phyloP scores from a whole-genome alignment of 2,329 filamentous ascomycete genomes.

The Aspergillus uvarum region DNA sequence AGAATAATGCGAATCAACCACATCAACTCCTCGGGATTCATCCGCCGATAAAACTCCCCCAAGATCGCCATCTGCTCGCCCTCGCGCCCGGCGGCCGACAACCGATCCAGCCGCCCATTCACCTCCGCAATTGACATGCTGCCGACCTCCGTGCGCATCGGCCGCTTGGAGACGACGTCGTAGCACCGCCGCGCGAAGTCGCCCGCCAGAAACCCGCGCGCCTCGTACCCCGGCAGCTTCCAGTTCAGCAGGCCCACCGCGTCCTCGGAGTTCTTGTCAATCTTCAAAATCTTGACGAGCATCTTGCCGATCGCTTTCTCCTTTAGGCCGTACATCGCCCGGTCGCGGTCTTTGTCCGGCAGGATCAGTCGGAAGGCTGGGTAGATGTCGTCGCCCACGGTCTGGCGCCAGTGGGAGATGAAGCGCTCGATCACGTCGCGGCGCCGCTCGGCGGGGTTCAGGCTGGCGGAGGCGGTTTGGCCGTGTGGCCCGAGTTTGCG shows the following conservation, averaged over 20 bases:
- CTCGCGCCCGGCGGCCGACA: constrained; percentile 75
- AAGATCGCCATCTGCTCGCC: constrained; percentile 81
- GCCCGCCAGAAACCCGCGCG: constrained; percentile 63
- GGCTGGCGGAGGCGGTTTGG: constrained; percentile 39
- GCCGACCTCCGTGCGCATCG: constrained; percentile 70
- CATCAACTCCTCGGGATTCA: constrained; percentile 90
- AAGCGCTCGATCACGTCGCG: constrained; percentile 81
- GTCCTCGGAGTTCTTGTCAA: constrained; percentile 87
- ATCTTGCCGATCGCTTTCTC: constrained; percentile 88
- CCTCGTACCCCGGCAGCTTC: constrained; percentile 78
- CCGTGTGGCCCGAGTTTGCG: constrained; percentile 62
- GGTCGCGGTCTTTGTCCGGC: constrained; percentile 87
- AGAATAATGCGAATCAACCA: constrained; percentile 95
- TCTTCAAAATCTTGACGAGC: constrained; percentile 88
- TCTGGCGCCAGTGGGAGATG: constrained; percentile 79
- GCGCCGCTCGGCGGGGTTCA: constrained; percentile 73
- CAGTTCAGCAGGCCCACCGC: constrained; percentile 82
- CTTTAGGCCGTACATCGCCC: constrained; percentile 90
- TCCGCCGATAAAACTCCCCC: constrained; percentile 77
- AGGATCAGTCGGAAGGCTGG: constrained; percentile 88
- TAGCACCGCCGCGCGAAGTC: constrained; percentile 91
- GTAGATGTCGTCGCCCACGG: constrained; percentile 90
- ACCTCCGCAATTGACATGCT: constrained; percentile 86
- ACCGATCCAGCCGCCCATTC: constrained; percentile 76
- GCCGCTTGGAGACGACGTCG: constrained; percentile 80